phyloP scores from a whole-genome alignment of 2,329 filamentous ascomycete genomes.

The Immersiporthe knoxdaviesiana region DNA sequence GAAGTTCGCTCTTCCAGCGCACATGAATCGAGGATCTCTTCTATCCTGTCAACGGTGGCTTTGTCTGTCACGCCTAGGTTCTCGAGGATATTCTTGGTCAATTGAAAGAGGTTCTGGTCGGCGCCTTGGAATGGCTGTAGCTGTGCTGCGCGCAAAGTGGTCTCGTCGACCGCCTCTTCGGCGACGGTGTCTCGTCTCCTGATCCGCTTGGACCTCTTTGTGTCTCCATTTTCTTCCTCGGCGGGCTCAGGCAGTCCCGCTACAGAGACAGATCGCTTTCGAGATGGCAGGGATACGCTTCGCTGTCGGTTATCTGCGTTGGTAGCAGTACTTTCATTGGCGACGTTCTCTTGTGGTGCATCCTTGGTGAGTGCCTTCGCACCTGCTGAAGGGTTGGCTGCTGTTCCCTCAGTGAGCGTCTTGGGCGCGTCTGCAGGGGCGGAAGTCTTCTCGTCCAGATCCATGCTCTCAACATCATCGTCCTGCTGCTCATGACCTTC shows the following conservation, averaged over 20 bases:
- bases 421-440: slow-evolving; percentile 27
- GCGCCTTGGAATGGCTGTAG: slow-evolving; percentile 60
- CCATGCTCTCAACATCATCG: slow-evolving; percentile 42
- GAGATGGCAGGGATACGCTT: slow-evolving; percentile 47
- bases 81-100: slow-evolving; percentile 58
- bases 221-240: slow-evolving; percentile 61
- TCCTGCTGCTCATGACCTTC: slow-evolving; percentile 41
- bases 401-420: slow-evolving; percentile 5
- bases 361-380: slow-evolving; percentile 14
- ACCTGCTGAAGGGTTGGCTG: slow-evolving; percentile 18
- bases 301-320: slow-evolving; percentile 34
- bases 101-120: slow-evolving; percentile 59
- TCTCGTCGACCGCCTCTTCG: slow-evolving; percentile 58
- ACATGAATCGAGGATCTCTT: slow-evolving; percentile 57
- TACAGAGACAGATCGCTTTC: slow-evolving; percentile 65
- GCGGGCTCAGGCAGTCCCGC: slow-evolving; percentile 60
- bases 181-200: slow-evolving; percentile 60
- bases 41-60: slow-evolving; percentile 48
- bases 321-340: slow-evolving; percentile 2
- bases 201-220: slow-evolving; percentile 68
- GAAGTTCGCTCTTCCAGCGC: slow-evolving; percentile 54
- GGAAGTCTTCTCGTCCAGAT: slow-evolving; percentile 42
- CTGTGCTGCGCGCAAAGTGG: slow-evolving; percentile 56
- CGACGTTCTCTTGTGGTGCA: slow-evolving; percentile 15
- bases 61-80: slow-evolving; percentile 57